These are phyloP conservation scores for Penicillium manginii DNA, from an alignment of 495 filamentous ascomycete species.

Conservation along the genomic window DNA sequence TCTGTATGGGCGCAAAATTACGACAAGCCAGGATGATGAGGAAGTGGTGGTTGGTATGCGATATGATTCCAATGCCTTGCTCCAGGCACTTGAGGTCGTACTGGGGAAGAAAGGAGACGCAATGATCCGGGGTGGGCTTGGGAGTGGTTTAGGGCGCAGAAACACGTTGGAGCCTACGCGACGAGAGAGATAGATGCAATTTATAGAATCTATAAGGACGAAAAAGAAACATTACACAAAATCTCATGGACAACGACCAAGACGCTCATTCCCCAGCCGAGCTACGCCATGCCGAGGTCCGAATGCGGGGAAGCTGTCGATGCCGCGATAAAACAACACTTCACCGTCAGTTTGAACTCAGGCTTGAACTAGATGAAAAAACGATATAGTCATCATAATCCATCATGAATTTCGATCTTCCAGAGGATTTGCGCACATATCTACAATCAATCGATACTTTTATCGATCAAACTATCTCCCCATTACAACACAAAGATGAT, in stretches of 20 bases:
- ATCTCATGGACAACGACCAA: not conserved
- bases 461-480: constrained; percentile 55
- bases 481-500: constrained; percentile 52
- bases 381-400: not conserved
- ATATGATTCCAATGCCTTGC: constrained; percentile 78
- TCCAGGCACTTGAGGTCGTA: constrained; percentile 77
- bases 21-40: constrained; percentile 30
- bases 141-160: constrained; percentile 61
- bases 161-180: constrained; percentile 62
- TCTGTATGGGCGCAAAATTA: constrained; percentile 71
- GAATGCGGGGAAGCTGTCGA: constrained; percentile 24
- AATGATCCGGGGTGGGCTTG: constrained; percentile 45
- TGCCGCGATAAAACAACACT: not conserved
- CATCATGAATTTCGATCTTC: constrained; percentile 60
- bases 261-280: not conserved
- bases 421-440: constrained; percentile 48
- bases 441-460: constrained; percentile 54
- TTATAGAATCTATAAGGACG: not conserved
- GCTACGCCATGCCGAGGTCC: constrained; percentile 18
- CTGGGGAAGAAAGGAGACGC: constrained; percentile 68
- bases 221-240: no score
- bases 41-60: constrained; percentile 53
- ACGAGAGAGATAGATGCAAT: constrained; percentile 25
- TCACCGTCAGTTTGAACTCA: no score
- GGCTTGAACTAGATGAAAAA: no score